Evolutionary conservation across 2,329 filamentous ascomycete species (phyloP), one percentile per base, ranked within the genome.

Genomic region (Talaromyces sp.): DNA sequence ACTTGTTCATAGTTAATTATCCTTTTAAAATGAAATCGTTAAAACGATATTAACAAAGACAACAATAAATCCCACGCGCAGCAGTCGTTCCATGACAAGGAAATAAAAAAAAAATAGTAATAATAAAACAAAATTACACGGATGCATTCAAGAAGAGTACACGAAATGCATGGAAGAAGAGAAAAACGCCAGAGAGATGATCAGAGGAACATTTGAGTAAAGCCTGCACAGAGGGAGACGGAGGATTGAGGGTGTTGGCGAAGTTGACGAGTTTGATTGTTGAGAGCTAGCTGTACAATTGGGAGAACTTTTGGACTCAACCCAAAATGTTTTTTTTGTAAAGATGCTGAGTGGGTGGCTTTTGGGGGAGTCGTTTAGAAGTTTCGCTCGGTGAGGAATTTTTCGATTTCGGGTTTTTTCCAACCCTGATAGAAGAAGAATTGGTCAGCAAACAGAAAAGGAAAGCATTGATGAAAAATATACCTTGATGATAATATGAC

Each of bases 401-500:
- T 74, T 59, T 74, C 65, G 58, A 83, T 77, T 62, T 82, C 75
- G 7, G 73, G 70, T 74, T 78, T 81, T 66, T 75, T 76, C 73
- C 78, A 81, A 60, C 81, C 81, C 80, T 82, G 61, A 63, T 60
- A 35, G 56, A 27, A 27, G 1, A 60, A 50, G n/a, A 19, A 3
- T 10, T 3, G 5, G 29, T 56, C 51, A 21, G 43, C n/a, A 21
- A 46, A 46, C 7, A 46, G 41, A 6, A n/a, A 41, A 59, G 29
- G 0, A 55, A 55, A 29, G 35, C 11, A 48, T 1, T 57, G 6
- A 38, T 9, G 14, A 14, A 51, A 55, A 21, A 56, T 78, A 67
- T 72, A 90, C 89, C 81, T 88, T 91, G 64, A 96, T 79, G 63
- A 88, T 79, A 57, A 97, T 83, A 68, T 96, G 88, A 56, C 83